Base-by-base conservation (phyloP, 2,329 filamentous ascomycete genomes). In the Trichoderma afroharzianum region DNA sequence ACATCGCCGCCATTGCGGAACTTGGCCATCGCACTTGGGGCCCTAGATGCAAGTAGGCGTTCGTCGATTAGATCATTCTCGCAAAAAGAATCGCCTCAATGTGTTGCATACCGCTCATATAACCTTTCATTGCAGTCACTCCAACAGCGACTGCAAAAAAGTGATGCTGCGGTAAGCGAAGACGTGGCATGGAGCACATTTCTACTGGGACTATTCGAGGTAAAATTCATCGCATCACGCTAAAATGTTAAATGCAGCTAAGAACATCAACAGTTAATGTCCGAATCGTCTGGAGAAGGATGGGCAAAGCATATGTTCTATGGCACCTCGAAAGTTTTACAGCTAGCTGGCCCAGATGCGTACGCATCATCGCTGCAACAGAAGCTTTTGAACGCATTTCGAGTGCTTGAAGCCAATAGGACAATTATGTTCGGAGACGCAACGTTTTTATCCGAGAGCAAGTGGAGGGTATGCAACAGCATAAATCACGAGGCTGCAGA, bases 251-350 rank as follows among this genome's bases (percentile, higher is more conserved):
- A 30, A 14, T 1, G 1, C 8, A 30, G 7, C 68, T 76, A 24
- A 78, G 0, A 0, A 6, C 3, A 6, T n/a, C 3, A 0, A 0
- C 4, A 79, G 78, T 70, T 79, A 1, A 76, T 79, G 68, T 73
- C 78, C 0, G 74, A 79, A 24, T 58, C 74, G 0, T 75, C 75
- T 3, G 75, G 74, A 6, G 76, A 77, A 0, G 69, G 72, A 15
- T 80, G 77, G 77, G 72, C 73, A 1, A 77, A 71, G 8, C 78
- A 80, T 9, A 78, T 79, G 77, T 21, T 77, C 0, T 76, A 75
- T 43, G 78, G 78, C 11, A 77, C 75, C 6, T 74, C 74, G 0
- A 75, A 53, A 11, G 68, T 79, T 18, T 53, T 79, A 15, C 72
- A 78, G 21, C 32, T 73, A 0, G 50, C 61, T 1, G 71, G 68